Evolutionary conservation across 2,329 filamentous ascomycete species (phyloP).

Genomic region (Lachnellula cervina): DNA sequence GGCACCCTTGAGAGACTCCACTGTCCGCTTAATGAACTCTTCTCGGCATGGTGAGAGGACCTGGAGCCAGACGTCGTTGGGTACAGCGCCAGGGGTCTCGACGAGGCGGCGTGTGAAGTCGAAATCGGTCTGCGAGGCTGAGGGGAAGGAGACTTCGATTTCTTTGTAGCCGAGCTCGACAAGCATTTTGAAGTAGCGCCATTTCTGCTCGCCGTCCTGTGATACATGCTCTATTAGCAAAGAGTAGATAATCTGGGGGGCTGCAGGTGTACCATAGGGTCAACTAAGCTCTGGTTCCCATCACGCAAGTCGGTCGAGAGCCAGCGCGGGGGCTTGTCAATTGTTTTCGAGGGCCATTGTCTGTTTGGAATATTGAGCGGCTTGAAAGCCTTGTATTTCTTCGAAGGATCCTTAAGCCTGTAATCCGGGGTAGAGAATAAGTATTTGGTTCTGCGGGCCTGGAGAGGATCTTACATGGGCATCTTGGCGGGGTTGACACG

Average conservation of each 20-base stretch:
- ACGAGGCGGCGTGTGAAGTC: conserved; percentile 87
- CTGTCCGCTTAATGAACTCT: conserved; percentile 83
- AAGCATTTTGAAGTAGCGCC: conserved; percentile 91
- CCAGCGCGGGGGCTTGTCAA: conserved; percentile 86
- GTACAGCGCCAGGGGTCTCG: conserved; percentile 75
- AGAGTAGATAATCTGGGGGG: not conserved
- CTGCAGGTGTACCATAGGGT: conserved; percentile 70
- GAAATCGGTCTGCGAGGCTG: conserved; percentile 91
- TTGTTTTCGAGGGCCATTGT: conserved; percentile 40
- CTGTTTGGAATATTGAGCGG: conserved; percentile 51
- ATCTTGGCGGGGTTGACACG: not conserved
- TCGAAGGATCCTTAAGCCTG: conserved; percentile 69
- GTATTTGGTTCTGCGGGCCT: not conserved
- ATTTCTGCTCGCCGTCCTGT: conserved; percentile 69
- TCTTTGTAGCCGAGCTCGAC: conserved; percentile 92
- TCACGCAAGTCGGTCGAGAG: conserved; percentile 84
- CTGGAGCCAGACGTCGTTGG: conserved; percentile 87
- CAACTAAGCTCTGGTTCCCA: conserved; percentile 89
- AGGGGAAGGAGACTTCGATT: conserved; percentile 94
- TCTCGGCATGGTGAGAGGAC: conserved; percentile 88
- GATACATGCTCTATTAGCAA: not conserved
- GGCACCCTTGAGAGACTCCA: conserved; percentile 80
- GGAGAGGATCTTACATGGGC: conserved; percentile 7
- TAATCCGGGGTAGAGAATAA: not conserved
- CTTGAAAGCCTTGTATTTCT: conserved; percentile 67